A percentile compares a stretch with the other conserved stretches of the same genome.
phyloP scores from a whole-genome alignment of 2,329 filamentous ascomycete genomes.

The Phialemoniopsis sp. region DNA sequence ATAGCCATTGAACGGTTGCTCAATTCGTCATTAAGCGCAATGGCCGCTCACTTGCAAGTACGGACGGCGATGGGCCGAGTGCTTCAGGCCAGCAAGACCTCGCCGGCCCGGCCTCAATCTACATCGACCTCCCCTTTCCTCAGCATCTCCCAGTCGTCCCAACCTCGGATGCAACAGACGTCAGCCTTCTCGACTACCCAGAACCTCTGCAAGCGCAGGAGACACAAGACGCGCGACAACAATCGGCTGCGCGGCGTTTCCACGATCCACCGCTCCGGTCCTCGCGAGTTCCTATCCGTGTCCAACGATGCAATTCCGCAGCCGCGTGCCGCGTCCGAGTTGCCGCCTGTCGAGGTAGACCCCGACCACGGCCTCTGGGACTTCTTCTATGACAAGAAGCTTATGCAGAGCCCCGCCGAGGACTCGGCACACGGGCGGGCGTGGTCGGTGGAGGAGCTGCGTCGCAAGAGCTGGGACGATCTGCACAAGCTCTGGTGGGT shows the following conservation, averaged over 20 bases:
- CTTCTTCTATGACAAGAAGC: slow-evolving; percentile 75
- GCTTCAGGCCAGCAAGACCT: slow-evolving; percentile 22
- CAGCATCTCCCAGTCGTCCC: not conserved
- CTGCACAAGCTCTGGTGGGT: slow-evolving; percentile 92
- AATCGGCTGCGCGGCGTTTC: slow-evolving; percentile 81
- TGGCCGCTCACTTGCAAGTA: slow-evolving; percentile 13
- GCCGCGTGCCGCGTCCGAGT: slow-evolving; percentile 47
- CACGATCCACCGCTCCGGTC: slow-evolving; percentile 72
- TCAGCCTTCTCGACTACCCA: slow-evolving; percentile 49
- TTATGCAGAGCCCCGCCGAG: slow-evolving; percentile 68
- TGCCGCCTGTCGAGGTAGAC: slow-evolving; percentile 56
- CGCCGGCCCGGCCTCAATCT: slow-evolving; percentile 2
- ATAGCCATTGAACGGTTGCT: not conserved
- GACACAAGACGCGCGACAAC: slow-evolving; percentile 60
- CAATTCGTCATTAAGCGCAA: slow-evolving; percentile 3
- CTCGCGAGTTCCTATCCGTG: slow-evolving; percentile 69
- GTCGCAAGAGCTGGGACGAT: slow-evolving; percentile 89
- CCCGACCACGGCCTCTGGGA: slow-evolving; percentile 84
- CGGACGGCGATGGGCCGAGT: slow-evolving; percentile 20
- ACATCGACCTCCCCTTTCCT: slow-evolving; percentile 2
- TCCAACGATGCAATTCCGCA: slow-evolving; percentile 68
- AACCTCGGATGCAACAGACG: slow-evolving; percentile 4
- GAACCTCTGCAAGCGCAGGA: slow-evolving; percentile 33
- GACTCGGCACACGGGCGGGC: slow-evolving; percentile 69
- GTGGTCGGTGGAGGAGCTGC: slow-evolving; percentile 83